Conservation (phyloP, 2,329 filamentous ascomycete genomes). For the Boeremia lycopersici region DNA sequence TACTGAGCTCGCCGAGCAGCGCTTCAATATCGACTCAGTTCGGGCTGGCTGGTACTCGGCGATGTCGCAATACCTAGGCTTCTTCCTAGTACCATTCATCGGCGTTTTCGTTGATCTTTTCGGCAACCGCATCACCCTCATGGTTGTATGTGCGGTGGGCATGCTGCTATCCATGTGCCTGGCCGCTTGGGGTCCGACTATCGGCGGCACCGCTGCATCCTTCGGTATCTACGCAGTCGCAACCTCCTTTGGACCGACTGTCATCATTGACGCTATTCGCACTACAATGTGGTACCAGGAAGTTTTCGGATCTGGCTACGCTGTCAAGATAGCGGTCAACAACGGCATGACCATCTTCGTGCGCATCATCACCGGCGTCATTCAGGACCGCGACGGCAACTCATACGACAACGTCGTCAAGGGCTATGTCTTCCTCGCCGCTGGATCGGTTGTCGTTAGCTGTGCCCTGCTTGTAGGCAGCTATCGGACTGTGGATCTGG, state of each 20-base stretch:
- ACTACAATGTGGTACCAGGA: conserved; percentile 65
- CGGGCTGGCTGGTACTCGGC: conserved; percentile 67
- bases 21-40: conserved; percentile 61
- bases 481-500: conserved; percentile 52
- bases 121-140: conserved; percentile 58
- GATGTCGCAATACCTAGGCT: conserved; percentile 60
- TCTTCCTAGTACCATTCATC: conserved; percentile 63
- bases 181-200: conserved; percentile 58
- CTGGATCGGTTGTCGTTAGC: conserved; percentile 56
- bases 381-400: conserved; percentile 64
- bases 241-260: conserved; percentile 60
- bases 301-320: conserved; percentile 65
- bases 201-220: conserved; percentile 61
- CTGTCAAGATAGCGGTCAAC: conserved; percentile 66
- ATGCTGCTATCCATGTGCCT: conserved; percentile 62
- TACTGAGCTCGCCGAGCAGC: conserved; percentile 65
- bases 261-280: conserved; percentile 66
- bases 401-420: conserved; percentile 62
- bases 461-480: conserved; percentile 49
- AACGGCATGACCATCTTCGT: conserved; percentile 69
- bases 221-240: conserved; percentile 67
- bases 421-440: conserved; percentile 62
- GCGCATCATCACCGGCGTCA: conserved; percentile 61
- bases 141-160: conserved; percentile 55
- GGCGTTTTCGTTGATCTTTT: conserved; percentile 63